Conservation (phyloP, 768 basidiomycete genomes). For the Termitomyces sp. region DNA sequence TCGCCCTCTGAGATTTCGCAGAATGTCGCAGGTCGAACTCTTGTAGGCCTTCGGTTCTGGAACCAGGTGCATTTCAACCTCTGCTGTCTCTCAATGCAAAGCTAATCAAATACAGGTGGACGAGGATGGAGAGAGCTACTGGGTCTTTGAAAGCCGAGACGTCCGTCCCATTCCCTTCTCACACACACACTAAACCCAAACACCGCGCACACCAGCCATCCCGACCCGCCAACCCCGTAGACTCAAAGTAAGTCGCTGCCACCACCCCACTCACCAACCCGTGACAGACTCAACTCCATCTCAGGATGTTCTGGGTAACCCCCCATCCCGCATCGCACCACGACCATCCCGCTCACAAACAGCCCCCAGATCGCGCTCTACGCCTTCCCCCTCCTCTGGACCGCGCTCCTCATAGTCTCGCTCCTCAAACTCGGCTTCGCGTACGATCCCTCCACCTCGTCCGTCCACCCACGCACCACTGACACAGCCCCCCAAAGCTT, state of each 20-base stretch:
- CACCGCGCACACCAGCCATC: slow-evolving; percentile 53
- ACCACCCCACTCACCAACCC: slow-evolving; percentile 1
- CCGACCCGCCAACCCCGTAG: slow-evolving; percentile 80
- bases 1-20: slow-evolving; percentile 20
- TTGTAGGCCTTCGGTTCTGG: slow-evolving; percentile 97
- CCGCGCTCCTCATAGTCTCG: slow-evolving; percentile 81
- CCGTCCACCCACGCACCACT: not conserved
- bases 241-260: slow-evolving; percentile 60
- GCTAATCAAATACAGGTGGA: slow-evolving; percentile 56
- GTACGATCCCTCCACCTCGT: slow-evolving; percentile 40
- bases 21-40: slow-evolving; percentile 91
- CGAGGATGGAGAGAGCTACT: slow-evolving; percentile 91
- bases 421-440: slow-evolving; percentile 83
- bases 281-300: not conserved
- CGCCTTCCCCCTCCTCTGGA: slow-evolving; percentile 85
- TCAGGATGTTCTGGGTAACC: slow-evolving; percentile 89
- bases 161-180: slow-evolving; percentile 39
- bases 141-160: slow-evolving; percentile 98
- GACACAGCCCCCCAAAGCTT: slow-evolving; percentile 38
- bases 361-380: slow-evolving; percentile 85
- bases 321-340: no score
- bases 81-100: not conserved
- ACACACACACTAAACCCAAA: not conserved
- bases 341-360: no score
- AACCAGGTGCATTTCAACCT: slow-evolving; percentile 60